Base-by-base conservation (phyloP, 2,329 filamentous ascomycete species). In the Fusarium napiforme region DNA sequence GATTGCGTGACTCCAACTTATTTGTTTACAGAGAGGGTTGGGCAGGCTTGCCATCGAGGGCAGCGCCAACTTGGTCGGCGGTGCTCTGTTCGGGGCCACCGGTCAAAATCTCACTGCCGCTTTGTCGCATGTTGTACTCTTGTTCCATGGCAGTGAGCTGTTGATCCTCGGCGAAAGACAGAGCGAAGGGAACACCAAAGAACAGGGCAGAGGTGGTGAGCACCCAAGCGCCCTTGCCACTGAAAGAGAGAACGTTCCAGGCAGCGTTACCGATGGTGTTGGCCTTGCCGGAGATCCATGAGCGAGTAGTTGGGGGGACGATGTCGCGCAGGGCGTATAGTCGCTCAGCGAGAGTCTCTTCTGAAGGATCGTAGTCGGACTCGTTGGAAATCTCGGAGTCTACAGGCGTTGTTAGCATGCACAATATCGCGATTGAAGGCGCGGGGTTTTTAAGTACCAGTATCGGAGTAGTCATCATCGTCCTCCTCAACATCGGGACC, bases 91-190 rank as follows among this genome's bases (percentile, higher is more conserved):
- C 83, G 9, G 80, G 77, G 40, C 85, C 86, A 18, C 85, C 86
- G 18, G 87, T 89, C 69, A 91, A 79, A 42, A 90, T 81, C 81
- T 97, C 94, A 81, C 93, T 92, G 73, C 94, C 94, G 80, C 93
- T 90, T 89, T 97, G 94, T 83, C 96, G 93, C 94, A 97, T 96
- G 83, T 93, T 92, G 90, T 95, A 95, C 87, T 98, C 96, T 84
- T 95, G 91, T 90, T 99, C 96, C 94, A 98, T 97, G 87, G 97
- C 96, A 75, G 96, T 88, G 82, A 97, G 91, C 87, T 97, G 94
- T 88, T 98, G 95, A 87, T 99, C 96, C 87, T 99, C 96, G 73
- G 93, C 92, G 82, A 95, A 96, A 66, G 95, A 96, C 77, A 99
- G 87, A 67, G 95, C 95, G 88, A 95, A 98, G 63, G 96, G 96